A percentile compares a stretch with the other conserved stretches of the same genome.
phyloP scores from a whole-genome alignment of 768 basidiomycete genomes.

The Hygrophoropsis aurantiaca region DNA sequence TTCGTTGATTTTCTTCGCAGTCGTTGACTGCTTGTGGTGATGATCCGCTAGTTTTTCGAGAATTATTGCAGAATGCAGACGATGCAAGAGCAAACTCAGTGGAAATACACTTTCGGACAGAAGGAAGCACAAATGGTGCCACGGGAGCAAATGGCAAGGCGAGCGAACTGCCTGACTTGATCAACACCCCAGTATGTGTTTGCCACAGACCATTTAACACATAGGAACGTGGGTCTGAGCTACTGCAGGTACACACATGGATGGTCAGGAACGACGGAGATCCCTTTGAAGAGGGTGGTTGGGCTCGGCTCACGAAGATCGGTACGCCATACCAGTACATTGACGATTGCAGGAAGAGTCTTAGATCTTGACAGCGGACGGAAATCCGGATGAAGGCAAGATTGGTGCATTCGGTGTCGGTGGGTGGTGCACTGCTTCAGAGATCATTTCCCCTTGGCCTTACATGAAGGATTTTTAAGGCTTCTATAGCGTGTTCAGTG shows the following conservation, averaged over 20 bases:
- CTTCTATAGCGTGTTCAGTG: slow-evolving; percentile 28
- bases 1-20: neutral
- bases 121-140: slow-evolving; percentile 6
- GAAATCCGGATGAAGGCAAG: slow-evolving; percentile 53
- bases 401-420: slow-evolving; percentile 47
- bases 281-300: slow-evolving; percentile 45
- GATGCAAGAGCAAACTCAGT: slow-evolving; percentile 40
- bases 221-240: neutral
- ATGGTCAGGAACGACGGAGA: slow-evolving; percentile 48
- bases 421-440: neutral
- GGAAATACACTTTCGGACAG: slow-evolving; percentile 37
- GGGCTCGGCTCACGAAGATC: slow-evolving; percentile 49
- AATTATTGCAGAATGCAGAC: slow-evolving; percentile 58
- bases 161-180: slow-evolving; percentile 5
- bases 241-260: slow-evolving; percentile 37
- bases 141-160: neutral
- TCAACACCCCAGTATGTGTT: neutral
- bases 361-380: slow-evolving; percentile 36
- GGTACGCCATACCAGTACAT: slow-evolving; percentile 13
- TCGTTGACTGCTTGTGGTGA: neutral
- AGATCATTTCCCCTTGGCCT: no score
- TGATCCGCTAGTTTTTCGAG: slow-evolving; percentile 43
- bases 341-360: neutral
- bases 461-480: slow-evolving; percentile 1
- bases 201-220: no score